phyloP scores from a whole-genome alignment of 208 protist genomes.

The Acanthamoeba quina region DNA sequence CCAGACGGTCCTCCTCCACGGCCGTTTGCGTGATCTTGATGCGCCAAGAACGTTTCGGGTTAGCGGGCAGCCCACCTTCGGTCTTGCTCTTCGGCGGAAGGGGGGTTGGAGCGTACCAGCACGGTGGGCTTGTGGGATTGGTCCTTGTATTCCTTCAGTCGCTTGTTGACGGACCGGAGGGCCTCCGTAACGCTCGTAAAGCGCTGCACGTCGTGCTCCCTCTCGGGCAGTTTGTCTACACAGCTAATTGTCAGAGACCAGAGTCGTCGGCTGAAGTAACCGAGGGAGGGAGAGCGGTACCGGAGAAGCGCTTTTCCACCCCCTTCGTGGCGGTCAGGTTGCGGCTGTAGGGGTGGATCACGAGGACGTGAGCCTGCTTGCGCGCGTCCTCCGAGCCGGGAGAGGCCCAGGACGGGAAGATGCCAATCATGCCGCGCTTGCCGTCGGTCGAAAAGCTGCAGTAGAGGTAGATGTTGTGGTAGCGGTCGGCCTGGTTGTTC shows the following conservation, averaged over 20 bases:
- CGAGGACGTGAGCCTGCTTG: constrained; percentile 38
- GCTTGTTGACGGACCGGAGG: constrained; percentile 18
- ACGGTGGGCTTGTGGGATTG: constrained; percentile 69
- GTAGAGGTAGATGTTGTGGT: constrained; percentile 66
- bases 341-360: constrained; percentile 39
- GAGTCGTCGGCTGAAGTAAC: not conserved
- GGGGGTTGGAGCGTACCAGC: not conserved
- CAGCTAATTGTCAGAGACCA: not conserved
- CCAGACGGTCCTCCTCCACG: constrained; percentile 2
- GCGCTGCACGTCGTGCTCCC: constrained; percentile 59
- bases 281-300: not conserved
- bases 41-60: not conserved
- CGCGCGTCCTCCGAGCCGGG: not conserved
- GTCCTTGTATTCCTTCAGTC: constrained; percentile 66
- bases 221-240: constrained; percentile 47
- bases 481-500: constrained; percentile 44
- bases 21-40: constrained; percentile 49
- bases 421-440: constrained; percentile 61
- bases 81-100: not conserved
- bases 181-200: constrained; percentile 53
- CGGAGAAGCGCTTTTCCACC: constrained; percentile 43
- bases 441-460: constrained; percentile 66
- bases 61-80: not conserved
- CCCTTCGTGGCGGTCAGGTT: constrained; percentile 16
- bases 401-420: constrained; percentile 66